Conservation (phyloP, 2,329 filamentous ascomycete species). For the Xylariaceae sp. region DNA sequence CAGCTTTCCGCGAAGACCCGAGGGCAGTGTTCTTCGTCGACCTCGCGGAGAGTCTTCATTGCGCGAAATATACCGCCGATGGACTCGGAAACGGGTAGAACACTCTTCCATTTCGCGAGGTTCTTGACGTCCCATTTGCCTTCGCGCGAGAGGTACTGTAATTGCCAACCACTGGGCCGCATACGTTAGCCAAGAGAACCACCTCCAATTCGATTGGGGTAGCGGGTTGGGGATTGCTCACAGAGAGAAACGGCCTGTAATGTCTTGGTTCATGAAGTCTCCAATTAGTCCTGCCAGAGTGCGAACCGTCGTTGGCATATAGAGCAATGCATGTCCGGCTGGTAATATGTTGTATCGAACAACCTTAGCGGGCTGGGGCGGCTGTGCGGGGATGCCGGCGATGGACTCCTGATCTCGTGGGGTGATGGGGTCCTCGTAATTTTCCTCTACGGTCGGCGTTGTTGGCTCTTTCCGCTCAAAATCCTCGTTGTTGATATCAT, state of each 20-base stretch:
- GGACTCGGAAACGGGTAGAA: conserved; percentile 74
- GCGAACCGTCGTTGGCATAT: conserved; percentile 74
- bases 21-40: conserved; percentile 82
- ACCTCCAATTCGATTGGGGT: neutral
- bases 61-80: conserved; percentile 83
- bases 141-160: conserved; percentile 83
- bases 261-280: conserved; percentile 73
- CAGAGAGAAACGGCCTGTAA: conserved; percentile 77
- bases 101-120: conserved; percentile 84
- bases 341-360: conserved; percentile 74
- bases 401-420: conserved; percentile 49
- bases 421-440: conserved; percentile 47
- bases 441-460: conserved; percentile 28
- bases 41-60: conserved; percentile 90
- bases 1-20: conserved; percentile 59
- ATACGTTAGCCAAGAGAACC: neutral
- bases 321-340: conserved; percentile 80
- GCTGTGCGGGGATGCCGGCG: conserved; percentile 50
- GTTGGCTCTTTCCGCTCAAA: conserved; percentile 37
- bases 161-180: conserved; percentile 71
- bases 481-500: conserved; percentile 43
- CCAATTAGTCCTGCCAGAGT: conserved; percentile 80
- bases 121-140: conserved; percentile 99
- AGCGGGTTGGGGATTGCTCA: conserved; percentile 18
- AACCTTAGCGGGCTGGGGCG: conserved; percentile 51